These are phyloP conservation scores for Pterocarpus santalinus DNA, from an alignment of 306 rosid species.

Conservation along the genomic window DNA sequence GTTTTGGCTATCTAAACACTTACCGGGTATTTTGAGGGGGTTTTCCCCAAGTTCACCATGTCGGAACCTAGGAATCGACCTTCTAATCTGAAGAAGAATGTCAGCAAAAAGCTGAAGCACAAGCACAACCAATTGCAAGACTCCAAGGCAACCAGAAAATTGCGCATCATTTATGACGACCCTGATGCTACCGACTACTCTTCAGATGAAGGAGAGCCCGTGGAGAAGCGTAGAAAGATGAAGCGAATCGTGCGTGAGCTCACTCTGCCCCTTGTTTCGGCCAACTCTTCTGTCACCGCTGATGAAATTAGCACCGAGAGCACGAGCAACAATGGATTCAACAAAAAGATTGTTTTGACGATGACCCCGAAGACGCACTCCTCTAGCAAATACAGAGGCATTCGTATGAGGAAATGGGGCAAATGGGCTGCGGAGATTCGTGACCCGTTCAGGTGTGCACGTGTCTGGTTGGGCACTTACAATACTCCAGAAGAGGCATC, in stretches of 20 bases:
- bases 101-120: slow-evolving; percentile 32
- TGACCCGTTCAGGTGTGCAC: slow-evolving; percentile 62
- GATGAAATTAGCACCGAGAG: slow-evolving; percentile 47
- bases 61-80: slow-evolving; percentile 44
- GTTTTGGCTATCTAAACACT: background rate
- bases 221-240: slow-evolving; percentile 1
- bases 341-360: slow-evolving; percentile 50
- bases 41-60: slow-evolving; percentile 43
- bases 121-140: background rate
- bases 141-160: slow-evolving; percentile 52
- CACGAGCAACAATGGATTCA: slow-evolving; percentile 55
- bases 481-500: slow-evolving; percentile 79
- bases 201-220: slow-evolving; percentile 58
- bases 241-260: slow-evolving; percentile 60
- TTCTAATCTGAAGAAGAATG: background rate
- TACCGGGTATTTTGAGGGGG: slow-evolving; percentile 56
- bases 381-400: slow-evolving; percentile 68
- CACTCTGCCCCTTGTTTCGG: slow-evolving; percentile 46
- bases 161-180: slow-evolving; percentile 70
- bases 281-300: background rate
- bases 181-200: slow-evolving; percentile 85
- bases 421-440: slow-evolving; percentile 96
- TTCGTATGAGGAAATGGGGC: slow-evolving; percentile 87
- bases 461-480: slow-evolving; percentile 85
- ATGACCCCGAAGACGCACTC: slow-evolving; percentile 47